A percentile compares a stretch with the other conserved stretches of the same genome.
These are phyloP conservation scores for Biscogniauxia mediterranea DNA, from an alignment of 2,329 filamentous ascomycete genomes.

Conservation along the genomic window DNA sequence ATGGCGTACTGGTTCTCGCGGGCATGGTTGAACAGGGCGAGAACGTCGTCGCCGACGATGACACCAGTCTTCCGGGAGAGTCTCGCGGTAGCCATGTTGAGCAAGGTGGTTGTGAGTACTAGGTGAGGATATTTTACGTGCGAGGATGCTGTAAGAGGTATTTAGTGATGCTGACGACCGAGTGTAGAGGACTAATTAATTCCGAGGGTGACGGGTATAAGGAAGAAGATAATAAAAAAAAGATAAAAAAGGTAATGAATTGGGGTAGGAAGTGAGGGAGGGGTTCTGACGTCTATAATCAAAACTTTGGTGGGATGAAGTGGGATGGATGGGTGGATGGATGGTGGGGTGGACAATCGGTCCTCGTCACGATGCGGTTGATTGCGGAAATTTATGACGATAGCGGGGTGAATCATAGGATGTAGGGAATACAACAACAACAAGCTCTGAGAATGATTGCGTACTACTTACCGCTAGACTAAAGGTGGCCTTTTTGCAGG, in stretches of 20 bases:
- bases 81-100: constrained; percentile 20
- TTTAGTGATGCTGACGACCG: neutral
- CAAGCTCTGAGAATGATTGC: neutral
- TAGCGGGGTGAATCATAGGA: too few relatives aligned
- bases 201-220: neutral
- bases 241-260: too few relatives aligned
- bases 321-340: neutral
- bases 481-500: neutral
- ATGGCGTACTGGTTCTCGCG: constrained; percentile 80
- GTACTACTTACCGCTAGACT: neutral
- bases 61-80: constrained; percentile 28
- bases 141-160: neutral
- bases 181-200: too few relatives aligned
- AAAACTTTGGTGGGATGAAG: neutral
- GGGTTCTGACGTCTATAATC: neutral
- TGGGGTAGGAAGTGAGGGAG: too few relatives aligned
- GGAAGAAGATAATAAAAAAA: neutral
- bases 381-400: neutral
- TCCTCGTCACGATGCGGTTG: neutral
- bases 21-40: constrained; percentile 18
- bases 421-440: too few relatives aligned
- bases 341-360: neutral
- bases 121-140: neutral
- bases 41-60: constrained; percentile 30
- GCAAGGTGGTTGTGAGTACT: neutral